Percentiles rank a stretch among this genome's conserved stretches.
phyloP scores from a whole-genome alignment of 108 stramenopile species.

The Nannochloropsis salina region DNA sequence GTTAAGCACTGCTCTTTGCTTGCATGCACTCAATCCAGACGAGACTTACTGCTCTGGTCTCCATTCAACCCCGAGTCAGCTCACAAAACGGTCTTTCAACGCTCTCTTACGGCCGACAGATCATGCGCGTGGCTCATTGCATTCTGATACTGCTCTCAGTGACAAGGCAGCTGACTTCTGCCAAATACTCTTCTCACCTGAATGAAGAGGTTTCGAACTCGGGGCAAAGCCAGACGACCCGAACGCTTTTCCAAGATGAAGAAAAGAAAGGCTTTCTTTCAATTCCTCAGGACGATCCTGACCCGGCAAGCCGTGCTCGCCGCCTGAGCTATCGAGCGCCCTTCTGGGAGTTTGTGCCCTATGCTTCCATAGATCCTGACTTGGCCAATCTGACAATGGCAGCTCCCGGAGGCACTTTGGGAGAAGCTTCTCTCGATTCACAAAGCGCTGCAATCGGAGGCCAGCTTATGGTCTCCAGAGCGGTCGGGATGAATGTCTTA shows the following conservation, averaged over 20 bases:
- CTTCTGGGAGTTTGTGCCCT: neutral
- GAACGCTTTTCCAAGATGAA: neutral
- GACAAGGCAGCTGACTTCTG: no score
- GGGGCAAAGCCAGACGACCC: no score
- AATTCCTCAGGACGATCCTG: neutral
- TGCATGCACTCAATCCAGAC: no score
- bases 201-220: no score
- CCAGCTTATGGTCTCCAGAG: neutral
- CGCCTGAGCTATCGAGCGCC: neutral
- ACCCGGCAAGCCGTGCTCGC: neutral
- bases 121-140: no score
- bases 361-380: neutral
- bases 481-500: neutral
- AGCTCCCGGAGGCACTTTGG: neutral
- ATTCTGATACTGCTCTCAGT: no score
- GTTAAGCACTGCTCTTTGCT: no score
- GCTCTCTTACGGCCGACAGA: no score
- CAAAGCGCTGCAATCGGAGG: neutral
- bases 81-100: no score
- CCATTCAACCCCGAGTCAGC: no score
- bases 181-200: no score
- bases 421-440: neutral
- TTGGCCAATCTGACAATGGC: neutral
- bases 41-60: no score
- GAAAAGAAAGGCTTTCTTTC: neutral